Percentiles rank a stretch among this genome's conserved stretches.
Evolutionary conservation across 1,139 yeast species (phyloP).

Genomic region (Debaryomycetaceae sp.): DNA sequence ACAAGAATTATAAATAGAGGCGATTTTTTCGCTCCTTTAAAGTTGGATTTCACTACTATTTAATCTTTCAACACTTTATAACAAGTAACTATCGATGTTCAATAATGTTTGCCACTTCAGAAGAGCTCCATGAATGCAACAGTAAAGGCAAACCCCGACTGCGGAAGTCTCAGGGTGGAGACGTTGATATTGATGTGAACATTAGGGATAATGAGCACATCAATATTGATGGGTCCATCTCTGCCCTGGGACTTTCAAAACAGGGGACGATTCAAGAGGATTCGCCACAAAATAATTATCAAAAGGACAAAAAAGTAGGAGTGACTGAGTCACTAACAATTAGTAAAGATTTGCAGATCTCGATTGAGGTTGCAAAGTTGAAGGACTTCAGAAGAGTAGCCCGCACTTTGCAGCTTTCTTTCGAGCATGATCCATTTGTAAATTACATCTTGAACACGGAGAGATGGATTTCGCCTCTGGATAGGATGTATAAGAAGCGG

Average conservation of each 20-base stretch:
- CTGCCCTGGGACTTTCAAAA: constrained; percentile 6
- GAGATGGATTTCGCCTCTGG: constrained; percentile 13
- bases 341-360: constrained; percentile 21
- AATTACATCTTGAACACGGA: constrained; percentile 36
- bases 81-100: constrained; percentile 5
- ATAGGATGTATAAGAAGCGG: constrained; percentile 16
- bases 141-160: constrained; percentile 40
- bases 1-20: background rate
- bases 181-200: constrained; percentile 2
- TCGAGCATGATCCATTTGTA: constrained; percentile 40
- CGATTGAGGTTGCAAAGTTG: constrained; percentile 27
- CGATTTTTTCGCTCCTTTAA: background rate
- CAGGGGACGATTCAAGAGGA: background rate
- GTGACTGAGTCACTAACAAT: constrained; percentile 1
- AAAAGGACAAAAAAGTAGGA: background rate
- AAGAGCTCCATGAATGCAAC: constrained; percentile 34
- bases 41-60: background rate
- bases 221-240: constrained; percentile 1
- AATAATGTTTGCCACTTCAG: constrained; percentile 26
- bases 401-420: constrained; percentile 34
- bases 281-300: background rate
- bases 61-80: constrained; percentile 1
- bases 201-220: constrained; percentile 1
- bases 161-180: constrained; percentile 38
- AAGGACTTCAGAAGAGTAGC: constrained; percentile 39